Percentiles rank a stretch among this genome's conserved stretches.
phyloP scores from a whole-genome alignment of 352 stramenopile species.

The Phytophthora multivora region DNA sequence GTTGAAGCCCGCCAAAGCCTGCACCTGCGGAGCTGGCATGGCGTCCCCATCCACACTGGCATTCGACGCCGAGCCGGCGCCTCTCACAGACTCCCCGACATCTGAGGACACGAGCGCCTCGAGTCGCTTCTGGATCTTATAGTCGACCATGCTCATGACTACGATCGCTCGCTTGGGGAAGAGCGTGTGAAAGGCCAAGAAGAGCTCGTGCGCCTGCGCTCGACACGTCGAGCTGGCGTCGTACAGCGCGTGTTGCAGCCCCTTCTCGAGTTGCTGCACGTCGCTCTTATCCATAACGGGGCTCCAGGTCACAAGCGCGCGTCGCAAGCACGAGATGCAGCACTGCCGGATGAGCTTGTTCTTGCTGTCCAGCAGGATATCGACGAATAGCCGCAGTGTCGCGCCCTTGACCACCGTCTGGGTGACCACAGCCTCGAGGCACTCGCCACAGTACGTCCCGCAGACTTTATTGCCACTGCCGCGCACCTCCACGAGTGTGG shows the following conservation, averaged over 20 bases:
- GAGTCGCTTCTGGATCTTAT: conserved; percentile 84
- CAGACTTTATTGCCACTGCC: conserved; percentile 87
- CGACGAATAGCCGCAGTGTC: conserved; percentile 75
- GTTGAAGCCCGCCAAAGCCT: conserved; percentile 41
- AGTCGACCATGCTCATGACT: conserved; percentile 73
- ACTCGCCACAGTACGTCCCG: conserved; percentile 79
- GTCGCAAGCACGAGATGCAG: conserved; percentile 70
- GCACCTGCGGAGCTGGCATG: conserved; percentile 25
- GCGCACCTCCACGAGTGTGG: conserved; percentile 76
- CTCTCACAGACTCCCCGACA: conserved; percentile 28
- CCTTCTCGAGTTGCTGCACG: conserved; percentile 83
- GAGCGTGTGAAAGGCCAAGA: conserved; percentile 70
- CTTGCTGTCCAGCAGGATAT: conserved; percentile 78
- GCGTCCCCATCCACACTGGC: conserved; percentile 62
- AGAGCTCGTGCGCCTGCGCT: conserved; percentile 70
- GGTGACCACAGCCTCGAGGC: conserved; percentile 66
- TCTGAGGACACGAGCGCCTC: conserved; percentile 58
- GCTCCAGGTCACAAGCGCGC: conserved; percentile 66
- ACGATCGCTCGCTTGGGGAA: conserved; percentile 78
- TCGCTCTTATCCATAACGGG: conserved; percentile 78
- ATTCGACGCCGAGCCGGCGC: conserved; percentile 38
- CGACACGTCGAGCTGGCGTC: conserved; percentile 81
- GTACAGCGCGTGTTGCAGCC: conserved; percentile 69
- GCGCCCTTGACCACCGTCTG: conserved; percentile 77
- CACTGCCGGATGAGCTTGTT: conserved; percentile 82